Evolutionary conservation across 1,139 yeast genomes (phyloP), one percentile per base, ranked within the genome.

Genomic region (Blastobotrys aristatus): DNA sequence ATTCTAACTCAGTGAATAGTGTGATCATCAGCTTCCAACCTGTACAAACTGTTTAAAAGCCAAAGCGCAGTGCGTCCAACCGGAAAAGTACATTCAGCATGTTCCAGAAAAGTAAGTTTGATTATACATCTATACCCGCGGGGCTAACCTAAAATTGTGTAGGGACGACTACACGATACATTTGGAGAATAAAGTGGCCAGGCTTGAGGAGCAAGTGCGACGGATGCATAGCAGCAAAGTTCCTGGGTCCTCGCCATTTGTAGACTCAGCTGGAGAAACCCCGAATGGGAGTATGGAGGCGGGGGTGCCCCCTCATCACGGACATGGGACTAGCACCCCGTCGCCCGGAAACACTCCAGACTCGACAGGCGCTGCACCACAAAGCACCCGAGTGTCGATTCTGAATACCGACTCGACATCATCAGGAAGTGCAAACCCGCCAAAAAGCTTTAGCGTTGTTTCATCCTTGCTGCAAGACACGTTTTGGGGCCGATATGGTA

Each of bases 41-140:
- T 79, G 84, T 57, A 76, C 84, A 7, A 79, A 79, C 36, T 79
- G 84, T 62, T 62, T 79, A 45, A 77, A 77, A 55, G 80, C 84
- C 0, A 77, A 74, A 22, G 77, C 74, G 3, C 66, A 71, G 51
- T 79, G 84, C 60, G 67, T 78, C 2, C 82, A 79, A 57, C 84
- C 84, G 0, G 77, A 77, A 4, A 69, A 77, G 47, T 79, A 79
- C 50, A 70, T 50, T 27, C 58, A 50, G 31, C 57, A 53, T 39
- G 60, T 54, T 11, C 62, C 61, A 14, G 54, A 52, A 49, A 46
- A 14, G 64, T 61, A 14, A 18, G 47, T 27, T 36, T 29, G 2
- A 3, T 32, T 30, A 13, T 29, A 48, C 21, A 49, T 27, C 46
- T n/a, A n/a, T n/a, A n/a, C n/a, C n/a, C n/a, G n/a, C n/a, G n/a